Evolutionary conservation across 495 filamentous ascomycete species (phyloP).

Genomic region (Podospora sp.): DNA sequence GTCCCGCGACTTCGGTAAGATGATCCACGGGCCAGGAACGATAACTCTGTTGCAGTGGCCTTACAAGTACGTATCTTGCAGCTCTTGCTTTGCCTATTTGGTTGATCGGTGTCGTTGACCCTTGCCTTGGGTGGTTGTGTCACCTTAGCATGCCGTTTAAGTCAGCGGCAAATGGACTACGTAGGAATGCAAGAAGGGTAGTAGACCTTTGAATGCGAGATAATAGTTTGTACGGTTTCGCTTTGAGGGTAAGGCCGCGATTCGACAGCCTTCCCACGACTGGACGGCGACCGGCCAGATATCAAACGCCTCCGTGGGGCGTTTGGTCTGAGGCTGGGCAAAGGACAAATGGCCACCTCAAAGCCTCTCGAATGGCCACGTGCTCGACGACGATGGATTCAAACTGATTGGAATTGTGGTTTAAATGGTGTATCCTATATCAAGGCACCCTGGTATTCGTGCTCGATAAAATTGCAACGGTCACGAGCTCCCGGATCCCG

Average conservation of each 20-base stretch:
- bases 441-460: slow-evolving; percentile 14
- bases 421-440: slow-evolving; percentile 10
- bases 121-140: background rate
- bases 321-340: no score
- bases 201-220: no score
- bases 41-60: background rate
- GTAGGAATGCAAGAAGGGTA: no score
- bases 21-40: background rate
- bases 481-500: slow-evolving; percentile 1
- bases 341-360: background rate
- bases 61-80: background rate
- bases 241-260: background rate
- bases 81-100: no score
- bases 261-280: background rate
- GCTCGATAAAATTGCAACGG: slow-evolving; percentile 29
- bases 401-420: background rate
- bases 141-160: background rate
- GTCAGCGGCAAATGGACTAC: no score
- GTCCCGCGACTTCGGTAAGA: slow-evolving; percentile 3
- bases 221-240: background rate
- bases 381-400: background rate
- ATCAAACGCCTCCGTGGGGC: no score
- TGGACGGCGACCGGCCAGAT: no score
- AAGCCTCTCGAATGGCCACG: background rate
- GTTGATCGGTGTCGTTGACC: background rate